phyloP scores from a whole-genome alignment of 768 basidiomycete species.

The Mycena belliarum region DNA sequence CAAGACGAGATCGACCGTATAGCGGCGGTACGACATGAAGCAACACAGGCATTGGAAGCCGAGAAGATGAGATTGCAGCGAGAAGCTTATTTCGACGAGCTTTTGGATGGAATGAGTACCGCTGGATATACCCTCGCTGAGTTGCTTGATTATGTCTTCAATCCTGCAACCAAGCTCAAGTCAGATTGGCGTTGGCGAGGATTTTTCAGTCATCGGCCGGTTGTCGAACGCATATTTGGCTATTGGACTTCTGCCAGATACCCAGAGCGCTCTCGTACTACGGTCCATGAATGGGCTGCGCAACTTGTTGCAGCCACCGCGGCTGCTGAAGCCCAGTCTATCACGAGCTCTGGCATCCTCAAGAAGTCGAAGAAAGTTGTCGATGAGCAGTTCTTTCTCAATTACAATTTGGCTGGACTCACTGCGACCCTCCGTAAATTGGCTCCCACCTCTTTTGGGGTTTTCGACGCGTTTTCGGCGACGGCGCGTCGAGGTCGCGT shows the following conservation, averaged over 20 bases:
- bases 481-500: background rate
- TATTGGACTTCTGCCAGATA: conserved; percentile 15
- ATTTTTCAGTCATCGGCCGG: conserved; percentile 4
- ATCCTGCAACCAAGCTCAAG: background rate
- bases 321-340: background rate
- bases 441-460: background rate
- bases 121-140: background rate
- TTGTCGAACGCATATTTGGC: conserved; percentile 4
- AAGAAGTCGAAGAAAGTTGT: conserved; percentile 9
- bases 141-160: conserved; percentile 4
- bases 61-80: background rate
- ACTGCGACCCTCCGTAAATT: background rate
- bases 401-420: conserved; percentile 4
- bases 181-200: conserved; percentile 1
- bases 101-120: background rate
- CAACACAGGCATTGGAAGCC: background rate
- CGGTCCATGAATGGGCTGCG: background rate
- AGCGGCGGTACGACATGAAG: background rate
- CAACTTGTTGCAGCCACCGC: background rate
- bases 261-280: background rate
- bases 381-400: conserved; percentile 14
- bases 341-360: conserved; percentile 6
- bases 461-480: conserved; percentile 2
- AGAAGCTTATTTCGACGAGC: background rate
- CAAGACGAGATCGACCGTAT: too few species aligned